Evolutionary conservation across 2,329 filamentous ascomycete species (phyloP).

Genomic region (Claviceps digitariae): DNA sequence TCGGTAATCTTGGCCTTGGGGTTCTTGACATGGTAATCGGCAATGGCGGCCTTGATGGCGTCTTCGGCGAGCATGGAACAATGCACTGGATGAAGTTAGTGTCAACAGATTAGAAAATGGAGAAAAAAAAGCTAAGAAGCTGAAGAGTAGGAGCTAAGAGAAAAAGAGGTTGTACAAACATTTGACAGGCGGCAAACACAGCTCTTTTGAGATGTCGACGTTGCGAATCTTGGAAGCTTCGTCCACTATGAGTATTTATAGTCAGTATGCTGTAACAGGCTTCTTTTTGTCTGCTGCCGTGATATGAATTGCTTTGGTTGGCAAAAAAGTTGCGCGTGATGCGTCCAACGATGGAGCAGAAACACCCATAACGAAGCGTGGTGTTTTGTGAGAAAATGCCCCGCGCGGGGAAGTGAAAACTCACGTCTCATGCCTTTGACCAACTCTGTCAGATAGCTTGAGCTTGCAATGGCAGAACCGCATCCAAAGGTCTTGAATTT

Average conservation of each 20-base stretch:
- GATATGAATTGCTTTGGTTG: background rate
- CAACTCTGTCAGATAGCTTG: slow-evolving; percentile 82
- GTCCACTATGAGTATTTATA: slow-evolving; percentile 38
- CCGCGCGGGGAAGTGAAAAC: background rate
- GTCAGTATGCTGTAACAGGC: background rate
- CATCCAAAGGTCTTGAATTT: slow-evolving; percentile 98
- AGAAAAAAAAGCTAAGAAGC: background rate
- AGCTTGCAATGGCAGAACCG: slow-evolving; percentile 81
- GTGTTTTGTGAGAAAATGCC: background rate
- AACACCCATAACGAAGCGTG: background rate
- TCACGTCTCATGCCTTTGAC: slow-evolving; percentile 72
- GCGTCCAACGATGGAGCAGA: background rate
- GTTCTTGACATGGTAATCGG: slow-evolving; percentile 77
- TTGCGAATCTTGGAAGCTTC: slow-evolving; percentile 89
- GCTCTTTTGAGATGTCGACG: slow-evolving; percentile 94
- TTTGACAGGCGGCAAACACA: slow-evolving; percentile 80
- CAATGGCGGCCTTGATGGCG: slow-evolving; percentile 81
- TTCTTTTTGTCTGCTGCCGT: background rate
- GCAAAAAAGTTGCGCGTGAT: background rate
- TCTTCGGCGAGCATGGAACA: slow-evolving; percentile 89
- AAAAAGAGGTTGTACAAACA: slow-evolving; percentile 36
- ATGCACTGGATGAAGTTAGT: slow-evolving; percentile 46
- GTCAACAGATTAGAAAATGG: background rate
- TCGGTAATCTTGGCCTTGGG: slow-evolving; percentile 46
- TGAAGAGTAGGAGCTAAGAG: background rate